Conservation (phyloP, 495 filamentous ascomycete genomes). For the Aspergillus incahuasiensis region DNA sequence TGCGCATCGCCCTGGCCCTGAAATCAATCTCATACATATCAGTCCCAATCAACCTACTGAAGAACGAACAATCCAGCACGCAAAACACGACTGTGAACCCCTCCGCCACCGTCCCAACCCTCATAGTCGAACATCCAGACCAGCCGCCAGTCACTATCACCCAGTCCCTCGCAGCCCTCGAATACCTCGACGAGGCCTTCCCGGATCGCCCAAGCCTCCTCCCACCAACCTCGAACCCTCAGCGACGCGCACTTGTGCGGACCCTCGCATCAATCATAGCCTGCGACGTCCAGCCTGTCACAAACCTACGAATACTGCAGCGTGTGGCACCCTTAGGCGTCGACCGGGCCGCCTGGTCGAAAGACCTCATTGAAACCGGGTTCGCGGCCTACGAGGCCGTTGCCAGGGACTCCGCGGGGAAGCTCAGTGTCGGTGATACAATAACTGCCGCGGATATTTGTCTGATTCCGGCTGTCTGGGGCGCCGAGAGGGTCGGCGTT, state of each 20-base stretch:
- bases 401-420: constrained; percentile 30
- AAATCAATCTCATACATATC: constrained; percentile 40
- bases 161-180: constrained; percentile 50
- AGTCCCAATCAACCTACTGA: constrained; percentile 43
- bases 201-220: constrained; percentile 30
- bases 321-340: constrained; percentile 36
- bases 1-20: constrained; percentile 48
- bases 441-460: constrained; percentile 51
- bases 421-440: constrained; percentile 47
- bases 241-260: constrained; percentile 35
- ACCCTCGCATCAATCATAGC: constrained; percentile 44
- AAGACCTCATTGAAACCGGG: constrained; percentile 39
- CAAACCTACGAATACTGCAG: constrained; percentile 44
- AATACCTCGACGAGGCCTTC: constrained; percentile 49
- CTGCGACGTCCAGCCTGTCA: constrained; percentile 47
- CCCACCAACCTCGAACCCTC: constrained; percentile 25
- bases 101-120: constrained; percentile 46
- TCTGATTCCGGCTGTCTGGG: constrained; percentile 48
- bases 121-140: constrained; percentile 26
- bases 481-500: constrained; percentile 44
- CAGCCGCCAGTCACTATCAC: constrained; percentile 32
- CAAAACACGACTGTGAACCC: constrained; percentile 40
- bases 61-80: constrained; percentile 35
- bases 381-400: constrained; percentile 44
- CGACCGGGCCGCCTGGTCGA: constrained; percentile 35